phyloP scores from a whole-genome alignment of 306 rosid species.

The Vicia faba region DNA sequence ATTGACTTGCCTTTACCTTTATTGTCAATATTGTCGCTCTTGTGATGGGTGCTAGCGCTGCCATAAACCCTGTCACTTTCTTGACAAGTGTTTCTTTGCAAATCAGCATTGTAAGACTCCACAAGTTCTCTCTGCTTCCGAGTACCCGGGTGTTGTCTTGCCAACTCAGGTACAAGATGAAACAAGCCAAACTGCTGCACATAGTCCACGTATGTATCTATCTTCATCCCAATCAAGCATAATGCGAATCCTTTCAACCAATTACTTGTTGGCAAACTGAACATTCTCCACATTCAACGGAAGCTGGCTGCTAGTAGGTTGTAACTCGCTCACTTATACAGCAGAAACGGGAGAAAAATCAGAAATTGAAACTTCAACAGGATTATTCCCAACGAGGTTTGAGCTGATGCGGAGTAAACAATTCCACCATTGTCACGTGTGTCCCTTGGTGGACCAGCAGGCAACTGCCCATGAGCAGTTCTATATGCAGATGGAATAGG shows the following conservation, averaged over 20 bases:
- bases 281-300: slow-evolving; percentile 53
- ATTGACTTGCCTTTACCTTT: slow-evolving; percentile 73
- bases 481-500: too few relatives aligned
- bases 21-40: slow-evolving; percentile 52
- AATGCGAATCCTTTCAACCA: slow-evolving; percentile 82
- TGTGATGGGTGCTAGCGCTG: too few relatives aligned
- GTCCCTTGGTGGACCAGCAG: slow-evolving; percentile 58
- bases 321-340: slow-evolving; percentile 49
- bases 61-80: slow-evolving; percentile 48
- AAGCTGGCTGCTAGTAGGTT: slow-evolving; percentile 54
- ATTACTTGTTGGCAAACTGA: slow-evolving; percentile 83
- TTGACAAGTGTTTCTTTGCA: slow-evolving; percentile 46
- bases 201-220: slow-evolving; percentile 69
- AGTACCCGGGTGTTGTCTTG: too few relatives aligned
- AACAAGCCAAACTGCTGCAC: slow-evolving; percentile 83
- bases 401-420: slow-evolving; percentile 74
- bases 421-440: slow-evolving; percentile 56
- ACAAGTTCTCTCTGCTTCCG: too few relatives aligned
- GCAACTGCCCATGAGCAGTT: slow-evolving; percentile 43
- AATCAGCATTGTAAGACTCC: slow-evolving; percentile 56
- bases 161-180: slow-evolving; percentile 83
- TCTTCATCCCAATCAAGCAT: slow-evolving; percentile 85
- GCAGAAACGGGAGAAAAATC: slow-evolving; percentile 92
- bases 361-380: slow-evolving; percentile 51
- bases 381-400: slow-evolving; percentile 58